Evolutionary conservation across 2,329 filamentous ascomycete genomes (phyloP).

Genomic region (Phyllosticta citrichinensis): DNA sequence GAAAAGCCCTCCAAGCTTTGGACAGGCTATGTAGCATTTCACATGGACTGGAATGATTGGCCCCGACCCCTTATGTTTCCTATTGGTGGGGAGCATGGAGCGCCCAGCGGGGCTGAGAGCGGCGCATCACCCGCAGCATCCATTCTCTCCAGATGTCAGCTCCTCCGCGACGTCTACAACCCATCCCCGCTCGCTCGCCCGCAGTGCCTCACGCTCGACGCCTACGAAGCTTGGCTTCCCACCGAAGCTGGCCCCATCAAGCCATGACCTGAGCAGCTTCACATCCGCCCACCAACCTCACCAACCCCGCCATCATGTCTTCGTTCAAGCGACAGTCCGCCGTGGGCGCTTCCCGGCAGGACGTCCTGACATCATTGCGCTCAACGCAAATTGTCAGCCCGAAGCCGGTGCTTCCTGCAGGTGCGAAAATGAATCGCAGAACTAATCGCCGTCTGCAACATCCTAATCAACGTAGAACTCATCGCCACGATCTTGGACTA

Average conservation of each 20-base stretch:
- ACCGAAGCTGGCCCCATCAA: neutral
- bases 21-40: neutral
- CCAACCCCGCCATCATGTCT: slow-evolving; percentile 5
- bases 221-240: neutral
- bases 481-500: slow-evolving; percentile 82
- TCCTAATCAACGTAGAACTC: slow-evolving; percentile 51
- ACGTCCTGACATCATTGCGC: slow-evolving; percentile 66
- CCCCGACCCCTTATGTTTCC: neutral
- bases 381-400: slow-evolving; percentile 70
- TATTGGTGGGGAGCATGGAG: neutral
- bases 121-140: neutral
- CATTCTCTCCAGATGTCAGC: neutral
- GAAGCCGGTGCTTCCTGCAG: slow-evolving; percentile 72
- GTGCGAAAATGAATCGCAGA: slow-evolving; percentile 38
- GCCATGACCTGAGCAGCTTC: neutral
- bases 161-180: neutral
- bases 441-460: neutral
- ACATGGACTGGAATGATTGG: neutral
- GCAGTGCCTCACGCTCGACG: neutral
- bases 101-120: neutral
- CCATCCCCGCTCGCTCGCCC: neutral
- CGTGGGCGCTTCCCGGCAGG: slow-evolving; percentile 17
- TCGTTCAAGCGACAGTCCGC: slow-evolving; percentile 26
- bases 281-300: neutral
- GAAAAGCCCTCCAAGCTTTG: neutral